Percentiles rank a stretch among this genome's conserved stretches.
phyloP scores from a whole-genome alignment of 1,284 basidiomycete genomes.

The Irpex sp. region DNA sequence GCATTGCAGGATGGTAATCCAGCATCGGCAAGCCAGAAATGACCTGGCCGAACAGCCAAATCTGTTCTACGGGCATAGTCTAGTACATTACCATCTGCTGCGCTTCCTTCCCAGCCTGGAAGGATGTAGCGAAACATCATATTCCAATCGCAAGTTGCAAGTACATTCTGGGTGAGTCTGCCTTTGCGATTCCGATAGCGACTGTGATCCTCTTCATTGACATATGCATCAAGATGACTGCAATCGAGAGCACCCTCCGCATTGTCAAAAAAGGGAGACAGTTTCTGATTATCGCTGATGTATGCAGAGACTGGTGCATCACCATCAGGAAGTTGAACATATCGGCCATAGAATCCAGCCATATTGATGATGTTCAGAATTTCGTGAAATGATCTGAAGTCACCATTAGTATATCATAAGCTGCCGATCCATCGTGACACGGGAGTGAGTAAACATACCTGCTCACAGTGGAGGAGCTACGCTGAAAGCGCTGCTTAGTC shows the following conservation, averaged over 20 bases:
- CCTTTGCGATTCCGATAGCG: slow-evolving; percentile 21
- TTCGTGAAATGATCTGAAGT: background rate
- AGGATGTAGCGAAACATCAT: slow-evolving; percentile 30
- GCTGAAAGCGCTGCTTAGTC: slow-evolving; percentile 5
- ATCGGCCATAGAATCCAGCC: background rate
- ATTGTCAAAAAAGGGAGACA: slow-evolving; percentile 20
- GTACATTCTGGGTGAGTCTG: slow-evolving; percentile 22
- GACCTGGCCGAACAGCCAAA: slow-evolving; percentile 17
- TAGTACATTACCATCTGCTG: slow-evolving; percentile 29
- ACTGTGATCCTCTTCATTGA: slow-evolving; percentile 3
- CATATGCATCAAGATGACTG: slow-evolving; percentile 15
- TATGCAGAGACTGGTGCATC: slow-evolving; percentile 3
- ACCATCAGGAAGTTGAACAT: slow-evolving; percentile 13
- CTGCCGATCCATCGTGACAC: too few species aligned
- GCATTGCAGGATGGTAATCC: slow-evolving; percentile 28
- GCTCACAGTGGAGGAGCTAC: slow-evolving; percentile 2
- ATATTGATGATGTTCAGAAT: background rate
- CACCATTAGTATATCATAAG: too few species aligned
- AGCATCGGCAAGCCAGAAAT: slow-evolving; percentile 30
- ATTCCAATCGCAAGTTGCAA: slow-evolving; percentile 20
- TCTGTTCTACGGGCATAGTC: slow-evolving; percentile 12
- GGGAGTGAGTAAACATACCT: too few species aligned
- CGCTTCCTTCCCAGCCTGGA: slow-evolving; percentile 34
- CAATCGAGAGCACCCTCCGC: slow-evolving; percentile 24
- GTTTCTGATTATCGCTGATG: slow-evolving; percentile 15